A percentile compares a stretch with the other conserved stretches of the same genome.
phyloP scores from a whole-genome alignment of 192 early-diverging fungal species.

The Podila verticillata region DNA sequence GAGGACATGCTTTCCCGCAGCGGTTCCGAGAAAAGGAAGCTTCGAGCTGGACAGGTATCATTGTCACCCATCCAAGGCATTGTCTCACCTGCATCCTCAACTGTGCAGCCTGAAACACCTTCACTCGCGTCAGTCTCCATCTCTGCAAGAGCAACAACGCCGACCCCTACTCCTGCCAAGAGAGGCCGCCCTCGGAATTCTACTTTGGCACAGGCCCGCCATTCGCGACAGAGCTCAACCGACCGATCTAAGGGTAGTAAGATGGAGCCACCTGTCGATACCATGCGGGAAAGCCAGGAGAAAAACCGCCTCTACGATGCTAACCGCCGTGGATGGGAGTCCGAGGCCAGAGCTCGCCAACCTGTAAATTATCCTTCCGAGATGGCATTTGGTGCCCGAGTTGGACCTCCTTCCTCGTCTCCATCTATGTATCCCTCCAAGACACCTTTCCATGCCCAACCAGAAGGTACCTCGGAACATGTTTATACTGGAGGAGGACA shows the following conservation, averaged over 20 bases:
- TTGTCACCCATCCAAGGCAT: conserved; percentile 7
- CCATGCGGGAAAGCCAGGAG: background rate
- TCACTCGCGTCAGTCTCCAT: conserved; percentile 7
- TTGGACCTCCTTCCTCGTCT: background rate
- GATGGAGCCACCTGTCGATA: background rate
- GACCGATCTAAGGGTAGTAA: conserved; percentile 6
- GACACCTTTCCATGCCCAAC: background rate
- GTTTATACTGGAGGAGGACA: background rate
- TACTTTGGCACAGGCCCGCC: conserved; percentile 5
- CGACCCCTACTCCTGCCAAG: conserved; percentile 26
- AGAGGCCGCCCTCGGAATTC: conserved; percentile 42
- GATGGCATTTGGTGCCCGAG: too few relatives aligned
- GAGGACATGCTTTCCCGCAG: conserved; percentile 30
- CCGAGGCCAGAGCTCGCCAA: background rate
- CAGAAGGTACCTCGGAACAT: background rate
- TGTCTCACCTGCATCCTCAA: conserved; percentile 5
- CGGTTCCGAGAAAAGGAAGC: conserved; percentile 17
- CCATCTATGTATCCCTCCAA: background rate
- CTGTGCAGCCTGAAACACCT: conserved; percentile 9
- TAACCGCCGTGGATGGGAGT: background rate
- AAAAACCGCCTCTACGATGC: background rate
- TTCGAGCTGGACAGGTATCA: background rate
- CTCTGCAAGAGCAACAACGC: conserved; percentile 2
- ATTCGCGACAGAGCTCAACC: conserved; percentile 9
- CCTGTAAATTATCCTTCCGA: too few relatives aligned